Evolutionary conservation across 2,329 filamentous ascomycete genomes (phyloP), one percentile per base, ranked within the genome.

Genomic region (Geosmithia morbida): DNA sequence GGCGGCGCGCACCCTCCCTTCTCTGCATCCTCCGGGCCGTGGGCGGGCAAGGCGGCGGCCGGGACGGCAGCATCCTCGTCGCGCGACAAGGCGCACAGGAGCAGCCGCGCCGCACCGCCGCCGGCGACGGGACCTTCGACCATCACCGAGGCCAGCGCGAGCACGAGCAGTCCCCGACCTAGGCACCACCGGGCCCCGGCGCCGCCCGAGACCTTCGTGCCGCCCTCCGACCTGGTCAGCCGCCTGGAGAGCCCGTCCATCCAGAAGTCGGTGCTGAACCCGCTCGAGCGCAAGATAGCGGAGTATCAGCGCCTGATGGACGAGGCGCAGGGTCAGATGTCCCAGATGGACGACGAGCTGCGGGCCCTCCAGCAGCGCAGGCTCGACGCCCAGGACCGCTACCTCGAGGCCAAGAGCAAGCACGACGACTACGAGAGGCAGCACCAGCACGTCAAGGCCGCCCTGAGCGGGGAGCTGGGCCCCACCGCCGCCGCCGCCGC

Each of bases 221-320:
- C 33, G 5, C 33, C 33, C 6, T 37, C 33, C 14, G 33, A 37
- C 6, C 6, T 11, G 6, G 66, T 70, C 56, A 59, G 59, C 51
- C 66, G 67, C n/a, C 59, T 70, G 48, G 63, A 68, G 51, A 68
- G 64, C 50, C 67, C 67, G 17, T 66, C 61, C 55, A 62, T 70
- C 45, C 55, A 61, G 46, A 61, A 66, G 50, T 66, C 59, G 52
- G 67, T 70, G 48, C 63, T 70, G 33, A 64, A 66, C 50, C 67
- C 67, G 5, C 65, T 70, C 0, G 65, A 68, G 50, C 59, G 61
- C 46, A 70, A 70, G 57, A 64, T 70, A 41, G 57, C 58, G 44
- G 66, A 70, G 60, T 70, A 70, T 56, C 57, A 62, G 14, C 56
- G 52, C 42, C 55, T 66, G 42, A 70, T 70, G 67, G 53, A 56